Evolutionary conservation across 306 rosid species (phyloP), one percentile per base, ranked within the genome.

Genomic region (Cajanus cajan): DNA sequence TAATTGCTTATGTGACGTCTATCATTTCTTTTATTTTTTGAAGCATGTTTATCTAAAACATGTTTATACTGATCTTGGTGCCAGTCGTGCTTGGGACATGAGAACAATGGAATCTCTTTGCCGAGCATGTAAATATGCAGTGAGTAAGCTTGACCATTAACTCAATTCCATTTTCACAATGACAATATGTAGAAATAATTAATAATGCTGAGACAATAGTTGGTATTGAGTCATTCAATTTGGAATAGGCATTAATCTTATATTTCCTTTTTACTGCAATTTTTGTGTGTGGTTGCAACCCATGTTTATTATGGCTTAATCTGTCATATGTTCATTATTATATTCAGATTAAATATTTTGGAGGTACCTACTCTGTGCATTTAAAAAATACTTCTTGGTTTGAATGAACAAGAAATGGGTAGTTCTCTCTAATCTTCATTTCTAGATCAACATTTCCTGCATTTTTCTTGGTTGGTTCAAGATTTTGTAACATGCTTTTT

Each of bases 51-150:
- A 40, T 64, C 81, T 85, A 58, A 74, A 41, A 55, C 37, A 68
- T 83, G 18, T 78, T 67, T 47, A 48, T 57, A 65, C 68, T 80
- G 76, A 25, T 77, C 37, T 68, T 77, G 84, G 68, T 84, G 81
- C 71, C 81, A 96, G 99, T 66, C 98, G 99, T 78, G 99, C 99
- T 78, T 96, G 99, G 99, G 99, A 96, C 90, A 87, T 96, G 96
- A 87, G 93, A 82, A 96, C 99, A 70, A 96, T 96, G 99, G 99
- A 96, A 86, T 96, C 98, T 84, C 91, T 96, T 57, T 96, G 98
- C 90, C 93, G 99, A 80, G 97, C 99, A 48, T 96, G 99, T 87
- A 96, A 96, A 96, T 93, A 96, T 62, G 99, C 99, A 19, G 98
- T 94, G 83, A 85, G 97, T 93, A 82, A 57, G 74, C 82, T 78